phyloP scores from a whole-genome alignment of 2,329 filamentous ascomycete species.

The Sporothrix mexicana region DNA sequence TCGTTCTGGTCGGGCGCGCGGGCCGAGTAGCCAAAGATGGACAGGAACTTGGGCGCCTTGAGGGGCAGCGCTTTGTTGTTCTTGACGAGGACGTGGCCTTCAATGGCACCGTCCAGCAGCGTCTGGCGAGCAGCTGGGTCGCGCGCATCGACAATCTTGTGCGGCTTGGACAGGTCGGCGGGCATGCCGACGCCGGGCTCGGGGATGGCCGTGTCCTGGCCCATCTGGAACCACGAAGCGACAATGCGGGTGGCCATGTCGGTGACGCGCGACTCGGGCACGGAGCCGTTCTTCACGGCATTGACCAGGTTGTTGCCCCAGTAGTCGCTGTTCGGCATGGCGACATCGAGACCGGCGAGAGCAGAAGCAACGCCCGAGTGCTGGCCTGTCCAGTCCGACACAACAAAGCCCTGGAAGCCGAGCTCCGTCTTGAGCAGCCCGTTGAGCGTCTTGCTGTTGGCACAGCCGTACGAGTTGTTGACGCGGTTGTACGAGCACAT shows the following conservation, averaged over 20 bases:
- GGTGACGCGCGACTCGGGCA: constrained; percentile 59
- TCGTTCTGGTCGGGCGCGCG: constrained; percentile 53
- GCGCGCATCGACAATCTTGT: constrained; percentile 60
- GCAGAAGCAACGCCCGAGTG: constrained; percentile 67
- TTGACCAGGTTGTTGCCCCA: constrained; percentile 62
- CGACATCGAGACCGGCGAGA: constrained; percentile 72
- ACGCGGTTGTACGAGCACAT: constrained; percentile 71
- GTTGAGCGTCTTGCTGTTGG: constrained; percentile 70
- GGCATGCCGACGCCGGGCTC: constrained; percentile 60
- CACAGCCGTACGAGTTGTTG: constrained; percentile 72
- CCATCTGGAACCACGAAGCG: constrained; percentile 62
- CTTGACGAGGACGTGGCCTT: constrained; percentile 69
- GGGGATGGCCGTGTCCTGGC: constrained; percentile 56
- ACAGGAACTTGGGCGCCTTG: constrained; percentile 55
- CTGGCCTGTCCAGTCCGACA: constrained; percentile 71
- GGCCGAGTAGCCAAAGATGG: constrained; percentile 68
- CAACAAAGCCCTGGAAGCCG: constrained; percentile 68
- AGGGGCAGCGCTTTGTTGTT: constrained; percentile 65
- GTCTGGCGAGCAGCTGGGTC: constrained; percentile 52
- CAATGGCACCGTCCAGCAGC: constrained; percentile 62
- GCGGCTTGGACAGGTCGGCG: constrained; percentile 54
- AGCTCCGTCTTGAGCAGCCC: constrained; percentile 66
- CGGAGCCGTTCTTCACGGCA: constrained; percentile 65
- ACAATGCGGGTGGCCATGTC: constrained; percentile 47
- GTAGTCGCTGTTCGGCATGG: constrained; percentile 61